Percentiles rank a stretch among this genome's conserved stretches.
Evolutionary conservation across 495 filamentous ascomycete species (phyloP).

Genomic region (Emericellopsis terricola): DNA sequence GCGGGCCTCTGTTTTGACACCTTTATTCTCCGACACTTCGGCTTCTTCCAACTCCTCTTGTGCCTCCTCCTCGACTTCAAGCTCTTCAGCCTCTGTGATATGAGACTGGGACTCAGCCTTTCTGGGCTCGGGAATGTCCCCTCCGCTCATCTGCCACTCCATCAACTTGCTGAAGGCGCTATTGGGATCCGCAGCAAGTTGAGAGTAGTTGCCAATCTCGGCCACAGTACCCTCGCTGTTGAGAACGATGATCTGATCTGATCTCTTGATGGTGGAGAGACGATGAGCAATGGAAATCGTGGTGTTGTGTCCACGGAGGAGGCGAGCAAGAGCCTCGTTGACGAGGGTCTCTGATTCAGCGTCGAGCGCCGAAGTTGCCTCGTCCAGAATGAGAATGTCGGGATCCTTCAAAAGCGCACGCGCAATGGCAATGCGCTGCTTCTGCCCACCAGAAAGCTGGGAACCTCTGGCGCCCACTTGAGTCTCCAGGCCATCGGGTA

Average conservation of each 20-base stretch:
- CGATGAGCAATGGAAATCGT: slow-evolving; percentile 96
- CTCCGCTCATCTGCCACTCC: slow-evolving; percentile 97
- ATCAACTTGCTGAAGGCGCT: slow-evolving; percentile 88
- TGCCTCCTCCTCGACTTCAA: slow-evolving; percentile 17
- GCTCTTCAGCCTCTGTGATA: slow-evolving; percentile 25
- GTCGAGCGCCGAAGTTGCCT: slow-evolving; percentile 84
- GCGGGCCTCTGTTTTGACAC: no score
- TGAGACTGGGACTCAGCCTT: slow-evolving; percentile 9
- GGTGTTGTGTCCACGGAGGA: slow-evolving; percentile 74
- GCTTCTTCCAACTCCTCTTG: slow-evolving; percentile 5
- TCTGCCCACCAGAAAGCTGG: slow-evolving; percentile 89
- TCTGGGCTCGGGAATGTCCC: slow-evolving; percentile 29
- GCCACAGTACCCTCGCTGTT: slow-evolving; percentile 71
- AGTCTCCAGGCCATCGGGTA: slow-evolving; percentile 90
- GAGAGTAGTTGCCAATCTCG: slow-evolving; percentile 68
- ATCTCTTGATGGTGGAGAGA: slow-evolving; percentile 87
- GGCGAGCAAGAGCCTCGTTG: slow-evolving; percentile 64
- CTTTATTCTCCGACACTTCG: no score
- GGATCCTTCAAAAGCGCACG: slow-evolving; percentile 88
- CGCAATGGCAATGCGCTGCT: slow-evolving; percentile 95
- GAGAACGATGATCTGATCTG: slow-evolving; percentile 81
- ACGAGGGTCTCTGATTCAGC: slow-evolving; percentile 96
- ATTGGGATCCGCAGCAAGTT: slow-evolving; percentile 48
- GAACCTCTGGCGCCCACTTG: slow-evolving; percentile 83
- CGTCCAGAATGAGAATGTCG: slow-evolving; percentile 90